Evolutionary conservation across 768 basidiomycete genomes (phyloP), one percentile per base, ranked within the genome.

Genomic region (Mycena amicta): DNA sequence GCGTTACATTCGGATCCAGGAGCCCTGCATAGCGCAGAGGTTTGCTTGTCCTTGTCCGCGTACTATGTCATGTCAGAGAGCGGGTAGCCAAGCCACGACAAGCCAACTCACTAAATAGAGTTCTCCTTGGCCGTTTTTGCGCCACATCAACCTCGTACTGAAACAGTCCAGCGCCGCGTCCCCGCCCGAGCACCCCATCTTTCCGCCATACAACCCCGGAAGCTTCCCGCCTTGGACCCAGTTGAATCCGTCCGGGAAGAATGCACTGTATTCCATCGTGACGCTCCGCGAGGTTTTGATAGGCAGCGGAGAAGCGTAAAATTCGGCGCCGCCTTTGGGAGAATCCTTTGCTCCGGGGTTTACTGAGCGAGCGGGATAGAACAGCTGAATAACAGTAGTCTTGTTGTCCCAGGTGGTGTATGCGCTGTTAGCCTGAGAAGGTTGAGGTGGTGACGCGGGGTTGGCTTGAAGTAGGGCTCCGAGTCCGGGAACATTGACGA

Each of bases 91-190:
- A 27, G n/a, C 41, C 28, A 58, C 23, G 16, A 22, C 20, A 5
- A 1, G n/a, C 5, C 4, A 6, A 77, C 84, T 55, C 65, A 90
- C 88, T 58, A 90, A 75, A 66, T 92, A 93, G 26, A 92, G 73
- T 66, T 95, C 93, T 3, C 92, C 93, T 0, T 70, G 71, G 3
- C 93, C 92, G 0, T 72, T 73, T 13, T 70, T 66, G 37, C 89
- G 77, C 88, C 89, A 95, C 93, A 95, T 95, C 63, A 95, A 56
- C 26, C 93, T 74, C 5, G 92, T 93, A 67, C 89, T 92, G 68
- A 92, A 95, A 66, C 93, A 95, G 43, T 81, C 77, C 31, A 75
- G 61, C 5, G 91, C 93, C n/a, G 79, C 78, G 63, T 84, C 76
- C 1, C 91, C 91, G 4, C 91, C 91, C 20, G 89, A 90, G 68